Base-by-base conservation (phyloP, 768 basidiomycete species). In the Psilocybe azurescens region DNA sequence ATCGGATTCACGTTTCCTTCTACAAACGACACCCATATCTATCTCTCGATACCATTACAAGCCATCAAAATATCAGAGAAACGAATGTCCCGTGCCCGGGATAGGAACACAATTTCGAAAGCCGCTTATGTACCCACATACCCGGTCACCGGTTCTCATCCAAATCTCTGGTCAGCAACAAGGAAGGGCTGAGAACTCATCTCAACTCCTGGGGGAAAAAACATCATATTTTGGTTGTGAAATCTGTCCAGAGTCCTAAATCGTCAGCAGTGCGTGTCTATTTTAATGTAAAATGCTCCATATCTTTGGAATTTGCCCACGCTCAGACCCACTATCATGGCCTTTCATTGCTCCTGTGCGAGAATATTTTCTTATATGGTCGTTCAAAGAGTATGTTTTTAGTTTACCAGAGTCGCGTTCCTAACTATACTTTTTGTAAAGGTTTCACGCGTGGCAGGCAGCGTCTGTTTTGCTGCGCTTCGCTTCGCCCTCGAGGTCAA, bases 111-210 rank as follows among this genome's bases (percentile, higher is more conserved):
- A n/a, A 14, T 11, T 11, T 16, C 41, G 51, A 52, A 57, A 20
- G 46, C 46, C 33, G 46, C 44, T 30, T 13, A 16, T 41, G 29
- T 13, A 52, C 53, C 59, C 63, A 58, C 13, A 20, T 64, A 64
- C 63, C 63, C 63, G 63, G 63, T 57, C 6, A 33, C 55, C 63
- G 63, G 59, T 54, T 58, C 52, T 53, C 29, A 50, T 50, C 57
- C 41, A 46, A 44, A 44, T 41, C 36, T 41, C 30, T 50, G 56
- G 41, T 32, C 29, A 32, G 4, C 46, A 13, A 29, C 14, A 46
- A 13, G 13, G n/a, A 52, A 32, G 7, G 30, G 33, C 6, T 53
- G 32, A 33, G 52, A 52, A 52, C 5, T 30, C 11, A 18, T 10
- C 10, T 9, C n/a, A 9, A 7, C 30, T 10, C n/a, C 33, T 9